A percentile compares a stretch with the other conserved stretches of the same genome.
phyloP scores from a whole-genome alignment of 176 grass and related monocot species.

The Aegilops umbellulata region DNA sequence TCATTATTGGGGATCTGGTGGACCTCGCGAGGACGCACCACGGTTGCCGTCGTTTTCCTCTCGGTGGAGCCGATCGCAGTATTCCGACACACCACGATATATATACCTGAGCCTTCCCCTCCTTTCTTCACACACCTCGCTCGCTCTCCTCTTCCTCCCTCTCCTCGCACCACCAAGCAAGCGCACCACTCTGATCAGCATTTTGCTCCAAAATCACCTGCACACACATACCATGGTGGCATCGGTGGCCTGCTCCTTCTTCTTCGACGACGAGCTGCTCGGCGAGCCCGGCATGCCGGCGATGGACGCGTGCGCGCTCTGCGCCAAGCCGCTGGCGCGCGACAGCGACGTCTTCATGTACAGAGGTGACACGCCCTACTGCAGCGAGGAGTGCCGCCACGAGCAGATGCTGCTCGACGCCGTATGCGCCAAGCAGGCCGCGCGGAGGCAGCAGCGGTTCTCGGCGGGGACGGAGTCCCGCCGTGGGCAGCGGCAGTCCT shows the following conservation, averaged over 20 bases:
- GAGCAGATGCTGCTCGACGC: constrained; percentile 65
- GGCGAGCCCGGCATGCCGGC: neutral
- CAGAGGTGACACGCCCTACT: constrained; percentile 73
- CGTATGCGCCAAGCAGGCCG: neutral
- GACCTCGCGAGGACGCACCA: neutral
- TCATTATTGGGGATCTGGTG: neutral
- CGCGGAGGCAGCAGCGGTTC: neutral
- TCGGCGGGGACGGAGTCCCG: neutral
- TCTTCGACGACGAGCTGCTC: constrained; percentile 40
- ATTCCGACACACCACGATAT: neutral
- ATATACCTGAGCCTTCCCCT: too few species aligned
- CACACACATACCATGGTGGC: neutral
- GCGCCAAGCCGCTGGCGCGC: constrained; percentile 37
- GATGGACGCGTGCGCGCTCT: constrained; percentile 61
- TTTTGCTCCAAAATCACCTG: too few species aligned
- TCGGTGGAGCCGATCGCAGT: neutral
- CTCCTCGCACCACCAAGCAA: too few species aligned
- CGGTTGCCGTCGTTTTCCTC: neutral
- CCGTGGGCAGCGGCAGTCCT: neutral
- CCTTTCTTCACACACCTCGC: too few species aligned
- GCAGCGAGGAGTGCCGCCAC: constrained; percentile 65
- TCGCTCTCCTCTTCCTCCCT: too few species aligned
- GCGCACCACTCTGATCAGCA: too few species aligned
- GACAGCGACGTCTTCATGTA: constrained; percentile 76
- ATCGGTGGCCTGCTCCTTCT: constrained; percentile 22